Evolutionary conservation across 805 yeast genomes (phyloP).

Genomic region (Candida cerambycidarum): DNA sequence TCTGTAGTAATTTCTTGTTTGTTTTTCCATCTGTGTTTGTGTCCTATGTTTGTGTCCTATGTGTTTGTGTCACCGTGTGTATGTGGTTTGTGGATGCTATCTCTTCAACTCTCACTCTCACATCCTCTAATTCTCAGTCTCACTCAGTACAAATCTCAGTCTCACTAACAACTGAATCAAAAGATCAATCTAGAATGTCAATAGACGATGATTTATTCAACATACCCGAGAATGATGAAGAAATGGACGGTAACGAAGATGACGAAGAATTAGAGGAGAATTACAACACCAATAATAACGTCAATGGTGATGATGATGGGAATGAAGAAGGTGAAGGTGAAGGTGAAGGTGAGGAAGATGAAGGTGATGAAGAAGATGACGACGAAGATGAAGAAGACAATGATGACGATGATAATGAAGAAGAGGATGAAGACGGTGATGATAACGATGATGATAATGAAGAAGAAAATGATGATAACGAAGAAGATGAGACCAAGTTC

Average conservation of each 20-base stretch:
- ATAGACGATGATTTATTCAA: constrained; percentile 31
- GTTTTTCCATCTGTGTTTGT: too few relatives aligned
- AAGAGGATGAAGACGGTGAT: constrained; percentile 16
- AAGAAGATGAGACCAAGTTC: constrained; percentile 10
- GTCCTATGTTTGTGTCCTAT: too few relatives aligned
- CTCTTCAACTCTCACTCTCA: not conserved
- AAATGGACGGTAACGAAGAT: constrained; percentile 20
- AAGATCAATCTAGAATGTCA: constrained; percentile 4
- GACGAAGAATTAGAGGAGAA: constrained; percentile 20
- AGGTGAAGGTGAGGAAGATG: constrained; percentile 17
- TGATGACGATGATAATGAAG: constrained; percentile 19
- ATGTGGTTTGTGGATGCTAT: too few relatives aligned
- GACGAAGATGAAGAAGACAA: constrained; percentile 19
- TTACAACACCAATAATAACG: constrained; percentile 17
- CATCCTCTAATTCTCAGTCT: not conserved
- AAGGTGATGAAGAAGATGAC: constrained; percentile 19
- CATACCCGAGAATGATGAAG: constrained; percentile 17
- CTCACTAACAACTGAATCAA: too few relatives aligned
- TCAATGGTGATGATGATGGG: constrained; percentile 17
- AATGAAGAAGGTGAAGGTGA: constrained; percentile 17
- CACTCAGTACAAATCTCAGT: not conserved
- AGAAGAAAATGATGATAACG: constrained; percentile 19
- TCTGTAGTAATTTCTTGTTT: too few relatives aligned
- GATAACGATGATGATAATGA: constrained; percentile 19
- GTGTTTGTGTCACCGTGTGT: too few relatives aligned